A percentile compares a stretch with the other conserved stretches of the same genome.
These are phyloP conservation scores for Rosellinia necatrix DNA, from an alignment of 2,329 filamentous ascomycete species.

Conservation along the genomic window DNA sequence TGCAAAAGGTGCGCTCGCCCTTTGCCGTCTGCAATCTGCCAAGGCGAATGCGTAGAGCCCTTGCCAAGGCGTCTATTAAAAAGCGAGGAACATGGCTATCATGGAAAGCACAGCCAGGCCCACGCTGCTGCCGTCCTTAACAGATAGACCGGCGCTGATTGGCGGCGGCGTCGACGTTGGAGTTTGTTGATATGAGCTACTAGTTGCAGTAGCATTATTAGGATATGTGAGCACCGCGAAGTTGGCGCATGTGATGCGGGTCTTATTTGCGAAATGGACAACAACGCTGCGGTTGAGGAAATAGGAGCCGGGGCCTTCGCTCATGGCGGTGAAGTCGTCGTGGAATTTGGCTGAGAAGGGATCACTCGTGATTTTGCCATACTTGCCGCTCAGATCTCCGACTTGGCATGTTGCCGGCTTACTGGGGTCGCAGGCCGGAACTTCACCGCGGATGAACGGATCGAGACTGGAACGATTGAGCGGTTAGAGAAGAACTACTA, in stretches of 20 bases:
- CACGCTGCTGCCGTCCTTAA: conserved; percentile 7
- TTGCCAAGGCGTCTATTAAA: conserved; percentile 18
- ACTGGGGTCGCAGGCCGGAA: conserved; percentile 60
- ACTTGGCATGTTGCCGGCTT: conserved; percentile 71
- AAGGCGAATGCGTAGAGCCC: neutral
- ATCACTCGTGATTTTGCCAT: conserved; percentile 62
- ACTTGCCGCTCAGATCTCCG: conserved; percentile 77
- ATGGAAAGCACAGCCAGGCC: conserved; percentile 32
- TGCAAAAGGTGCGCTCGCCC: conserved; percentile 3
- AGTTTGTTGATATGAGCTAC: neutral
- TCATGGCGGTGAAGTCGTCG: conserved; percentile 63
- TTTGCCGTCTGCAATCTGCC: neutral
- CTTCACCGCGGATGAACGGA: conserved; percentile 68
- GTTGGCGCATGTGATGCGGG: conserved; percentile 68
- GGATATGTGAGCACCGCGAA: conserved; percentile 47
- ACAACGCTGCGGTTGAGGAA: conserved; percentile 69
- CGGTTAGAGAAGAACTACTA: conserved; percentile 4
- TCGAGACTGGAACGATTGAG: conserved; percentile 53
- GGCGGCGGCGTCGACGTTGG: conserved; percentile 1
- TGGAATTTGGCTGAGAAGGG: conserved; percentile 56
- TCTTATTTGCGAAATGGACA: conserved; percentile 67
- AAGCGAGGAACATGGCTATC: conserved; percentile 30
- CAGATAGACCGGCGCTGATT: neutral
- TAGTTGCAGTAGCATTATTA: conserved; percentile 25
- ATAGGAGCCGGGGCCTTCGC: conserved; percentile 57